phyloP scores from a whole-genome alignment of 345 rosid genomes.

The Angophora floribunda region DNA sequence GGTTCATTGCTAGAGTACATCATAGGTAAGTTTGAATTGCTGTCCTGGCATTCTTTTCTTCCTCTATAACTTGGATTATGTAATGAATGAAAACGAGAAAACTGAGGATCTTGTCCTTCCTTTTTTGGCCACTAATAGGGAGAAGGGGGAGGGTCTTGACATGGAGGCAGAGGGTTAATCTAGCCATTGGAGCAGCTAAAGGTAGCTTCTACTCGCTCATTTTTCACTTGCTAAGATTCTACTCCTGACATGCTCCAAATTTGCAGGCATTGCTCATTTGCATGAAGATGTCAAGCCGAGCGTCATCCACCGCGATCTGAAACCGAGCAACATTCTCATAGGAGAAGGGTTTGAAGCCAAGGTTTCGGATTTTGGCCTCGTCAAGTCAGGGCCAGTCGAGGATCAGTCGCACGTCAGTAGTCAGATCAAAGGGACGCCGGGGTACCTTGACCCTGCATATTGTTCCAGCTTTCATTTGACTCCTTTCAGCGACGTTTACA shows the following conservation, averaged over 20 bases:
- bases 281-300: constrained; percentile 43
- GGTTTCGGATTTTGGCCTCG: constrained; percentile 54
- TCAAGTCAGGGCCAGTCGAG: constrained; percentile 39
- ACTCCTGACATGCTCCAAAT: not conserved
- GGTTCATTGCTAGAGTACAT: constrained; percentile 54
- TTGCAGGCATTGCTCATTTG: constrained; percentile 48
- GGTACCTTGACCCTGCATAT: constrained; percentile 60
- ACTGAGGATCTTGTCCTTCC: not conserved
- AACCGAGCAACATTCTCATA: constrained; percentile 51
- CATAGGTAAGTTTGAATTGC: constrained; percentile 16
- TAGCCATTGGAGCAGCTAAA: constrained; percentile 63
- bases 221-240: not conserved
- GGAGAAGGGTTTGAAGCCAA: constrained; percentile 48
- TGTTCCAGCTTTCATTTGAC: constrained; percentile 43
- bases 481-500: constrained; percentile 44
- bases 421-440: constrained; percentile 59
- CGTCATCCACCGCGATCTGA: constrained; percentile 55
- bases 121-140: constrained; percentile 10
- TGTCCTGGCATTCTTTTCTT: not conserved
- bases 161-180: constrained; percentile 47
- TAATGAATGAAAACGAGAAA: not conserved
- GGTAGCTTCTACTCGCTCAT: constrained; percentile 3
- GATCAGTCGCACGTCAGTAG: constrained; percentile 51
- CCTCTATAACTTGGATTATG: not conserved
- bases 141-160: constrained; percentile 28